Evolutionary conservation across 345 rosid species (phyloP).

Genomic region (Gynandropsis gynandra): DNA sequence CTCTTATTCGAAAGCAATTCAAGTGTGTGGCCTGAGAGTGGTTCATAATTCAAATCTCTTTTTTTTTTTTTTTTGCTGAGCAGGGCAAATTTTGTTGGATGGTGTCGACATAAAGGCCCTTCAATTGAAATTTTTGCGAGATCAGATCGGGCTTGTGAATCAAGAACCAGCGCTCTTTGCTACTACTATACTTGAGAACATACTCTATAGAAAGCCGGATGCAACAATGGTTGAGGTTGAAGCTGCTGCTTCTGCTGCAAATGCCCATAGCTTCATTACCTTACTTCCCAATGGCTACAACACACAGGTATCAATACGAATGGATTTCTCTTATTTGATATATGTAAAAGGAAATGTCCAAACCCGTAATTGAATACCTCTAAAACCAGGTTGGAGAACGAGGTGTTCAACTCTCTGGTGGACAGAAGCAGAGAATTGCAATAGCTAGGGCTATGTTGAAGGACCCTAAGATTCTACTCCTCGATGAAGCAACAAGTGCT

Average conservation of each 20-base stretch:
- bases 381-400: conserved; percentile 82
- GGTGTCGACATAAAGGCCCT: conserved; percentile 79
- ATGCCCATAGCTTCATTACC: conserved; percentile 88
- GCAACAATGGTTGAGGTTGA: conserved; percentile 90
- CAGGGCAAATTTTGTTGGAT: conserved; percentile 91
- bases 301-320: conserved; percentile 56
- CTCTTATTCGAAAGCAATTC: conserved; percentile 2
- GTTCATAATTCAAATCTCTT: conserved; percentile 13
- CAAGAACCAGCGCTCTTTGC: conserved; percentile 99
- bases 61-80: conserved; percentile 18
- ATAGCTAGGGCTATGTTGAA: conserved; percentile 98
- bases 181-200: conserved; percentile 86
- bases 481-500: conserved; percentile 99
- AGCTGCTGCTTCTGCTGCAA: conserved; percentile 88
- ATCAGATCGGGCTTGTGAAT: conserved; percentile 93
- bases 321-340: background rate
- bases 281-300: conserved; percentile 92
- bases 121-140: conserved; percentile 81
- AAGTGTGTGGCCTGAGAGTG: conserved; percentile 10
- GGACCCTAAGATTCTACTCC: conserved; percentile 87
- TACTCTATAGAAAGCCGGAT: conserved; percentile 82
- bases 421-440: conserved; percentile 97
- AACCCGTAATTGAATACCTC: background rate
- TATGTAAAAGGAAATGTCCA: background rate
- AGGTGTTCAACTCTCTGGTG: conserved; percentile 96